These are phyloP conservation scores for Pseudogymnoascus sp. DNA, from an alignment of 2,329 filamentous ascomycete species.

Conservation along the genomic window DNA sequence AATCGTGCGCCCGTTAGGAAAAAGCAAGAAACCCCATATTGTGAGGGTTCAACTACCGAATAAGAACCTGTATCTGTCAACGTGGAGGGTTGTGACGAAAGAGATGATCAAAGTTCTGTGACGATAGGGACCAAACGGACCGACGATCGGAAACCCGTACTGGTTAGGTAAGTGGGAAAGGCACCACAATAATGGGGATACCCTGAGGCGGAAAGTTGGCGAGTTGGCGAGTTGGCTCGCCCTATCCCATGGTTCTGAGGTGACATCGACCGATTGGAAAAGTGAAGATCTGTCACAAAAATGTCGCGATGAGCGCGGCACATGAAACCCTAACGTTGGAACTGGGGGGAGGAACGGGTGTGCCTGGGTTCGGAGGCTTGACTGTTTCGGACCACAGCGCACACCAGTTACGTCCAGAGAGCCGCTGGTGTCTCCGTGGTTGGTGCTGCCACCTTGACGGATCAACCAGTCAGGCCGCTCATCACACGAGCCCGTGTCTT, in stretches of 20 bases:
- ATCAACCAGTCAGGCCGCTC: neutral
- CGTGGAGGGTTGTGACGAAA: conserved; percentile 2
- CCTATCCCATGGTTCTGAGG: conserved; percentile 1
- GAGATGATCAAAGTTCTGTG: neutral
- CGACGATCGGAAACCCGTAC: conserved; percentile 3
- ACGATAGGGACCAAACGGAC: conserved; percentile 2
- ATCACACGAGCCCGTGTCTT: neutral
- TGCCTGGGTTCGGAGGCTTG: conserved; percentile 3
- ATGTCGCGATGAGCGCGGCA: conserved; percentile 4
- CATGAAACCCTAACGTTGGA: conserved; percentile 1
- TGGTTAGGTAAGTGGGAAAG: neutral
- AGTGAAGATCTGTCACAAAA: conserved; percentile 2
- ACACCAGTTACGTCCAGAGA: neutral
- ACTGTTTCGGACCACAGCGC: conserved; percentile 1
- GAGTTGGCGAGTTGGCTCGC: neutral
- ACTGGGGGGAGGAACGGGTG: neutral
- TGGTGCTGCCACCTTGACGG: conserved; percentile 6
- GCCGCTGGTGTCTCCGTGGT: conserved; percentile 2
- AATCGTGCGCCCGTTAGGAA: neutral
- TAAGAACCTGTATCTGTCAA: conserved; percentile 3
- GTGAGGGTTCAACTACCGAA: conserved; percentile 5
- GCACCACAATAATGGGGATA: conserved; percentile 4
- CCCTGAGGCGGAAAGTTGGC: neutral
- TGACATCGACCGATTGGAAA: neutral
- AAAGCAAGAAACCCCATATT: conserved; percentile 1